Percentiles rank a stretch among this genome's conserved stretches.
phyloP scores from a whole-genome alignment of 208 protist species.

The Acanthamoeba royreba region DNA sequence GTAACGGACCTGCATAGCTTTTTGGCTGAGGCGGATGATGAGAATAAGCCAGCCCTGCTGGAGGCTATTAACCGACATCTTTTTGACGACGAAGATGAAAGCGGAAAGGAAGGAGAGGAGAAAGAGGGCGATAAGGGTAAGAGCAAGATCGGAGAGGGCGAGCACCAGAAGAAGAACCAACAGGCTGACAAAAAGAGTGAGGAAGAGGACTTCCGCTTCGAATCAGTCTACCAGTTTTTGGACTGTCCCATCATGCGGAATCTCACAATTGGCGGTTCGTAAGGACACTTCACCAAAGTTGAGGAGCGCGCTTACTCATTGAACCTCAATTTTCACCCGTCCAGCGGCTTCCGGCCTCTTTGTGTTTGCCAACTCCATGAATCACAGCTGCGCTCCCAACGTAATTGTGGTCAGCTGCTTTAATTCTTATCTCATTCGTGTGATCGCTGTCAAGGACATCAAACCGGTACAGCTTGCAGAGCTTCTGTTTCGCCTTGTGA shows the following conservation, averaged over 20 bases:
- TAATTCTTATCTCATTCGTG: background rate
- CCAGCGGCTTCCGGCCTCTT: background rate
- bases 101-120: background rate
- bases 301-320: background rate
- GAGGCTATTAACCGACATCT: background rate
- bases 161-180: background rate
- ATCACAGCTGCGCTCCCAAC: conserved; percentile 25
- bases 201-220: conserved; percentile 1
- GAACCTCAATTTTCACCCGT: background rate
- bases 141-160: background rate
- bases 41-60: background rate
- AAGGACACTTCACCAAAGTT: background rate
- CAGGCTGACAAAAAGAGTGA: background rate
- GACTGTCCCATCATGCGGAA: background rate
- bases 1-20: conserved; percentile 26
- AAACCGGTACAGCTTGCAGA: background rate
- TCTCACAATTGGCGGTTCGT: background rate
- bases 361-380: conserved; percentile 29
- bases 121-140: background rate
- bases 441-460: conserved; percentile 7
- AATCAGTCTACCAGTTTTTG: background rate
- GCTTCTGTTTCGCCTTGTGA: background rate
- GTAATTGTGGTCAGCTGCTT: conserved; percentile 31
- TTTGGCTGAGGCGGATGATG: background rate
- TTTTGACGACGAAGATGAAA: background rate